A percentile compares a stretch with the other conserved stretches of the same genome.
phyloP scores from a whole-genome alignment of 768 basidiomycete species.

The Daedaleopsis sinensis region DNA sequence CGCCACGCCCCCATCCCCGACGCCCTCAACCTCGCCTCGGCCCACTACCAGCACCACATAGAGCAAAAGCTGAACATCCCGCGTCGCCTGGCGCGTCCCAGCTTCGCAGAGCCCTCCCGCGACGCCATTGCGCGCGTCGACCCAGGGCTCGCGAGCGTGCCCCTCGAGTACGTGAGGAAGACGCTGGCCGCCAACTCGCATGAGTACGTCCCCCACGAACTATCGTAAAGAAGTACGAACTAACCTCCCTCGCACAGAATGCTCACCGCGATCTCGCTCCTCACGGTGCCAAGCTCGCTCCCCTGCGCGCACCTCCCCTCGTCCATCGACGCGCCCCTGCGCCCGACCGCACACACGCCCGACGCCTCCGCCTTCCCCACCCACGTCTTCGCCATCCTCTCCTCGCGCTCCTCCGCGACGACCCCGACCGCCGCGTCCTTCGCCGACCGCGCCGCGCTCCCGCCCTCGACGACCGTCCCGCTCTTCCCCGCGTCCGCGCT shows the following conservation, averaged over 20 bases:
- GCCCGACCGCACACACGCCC: conserved; percentile 26
- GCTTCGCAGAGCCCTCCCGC: conserved; percentile 61
- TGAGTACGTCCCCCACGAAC: conserved; percentile 20
- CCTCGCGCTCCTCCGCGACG: conserved; percentile 31
- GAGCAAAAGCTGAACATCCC: conserved; percentile 63
- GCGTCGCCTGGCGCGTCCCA: conserved; percentile 70
- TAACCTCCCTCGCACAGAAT: conserved; percentile 18
- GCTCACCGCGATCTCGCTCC: conserved; percentile 27
- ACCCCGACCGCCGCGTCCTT: conserved; percentile 33
- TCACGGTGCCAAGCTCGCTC: conserved; percentile 30
- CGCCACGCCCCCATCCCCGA: conserved; percentile 26
- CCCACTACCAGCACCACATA: conserved; percentile 20
- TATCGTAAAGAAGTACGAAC: not conserved
- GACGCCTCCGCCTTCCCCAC: conserved; percentile 26
- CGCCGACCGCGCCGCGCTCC: conserved; percentile 21
- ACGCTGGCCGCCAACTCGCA: conserved; percentile 30
- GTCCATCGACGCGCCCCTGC: conserved; percentile 29
- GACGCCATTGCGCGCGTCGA: conserved; percentile 59
- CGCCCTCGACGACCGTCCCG: conserved; percentile 33
- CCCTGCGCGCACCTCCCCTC: conserved; percentile 31
- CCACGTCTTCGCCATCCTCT: conserved; percentile 41
- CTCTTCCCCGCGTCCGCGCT: conserved; percentile 73
- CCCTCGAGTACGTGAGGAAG: conserved; percentile 67
- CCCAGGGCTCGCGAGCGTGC: conserved; percentile 54
- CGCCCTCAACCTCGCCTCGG: conserved; percentile 25